These are phyloP conservation scores for Nicotiana otophora DNA, from an alignment of 257 asterid species.

Conservation along the genomic window DNA sequence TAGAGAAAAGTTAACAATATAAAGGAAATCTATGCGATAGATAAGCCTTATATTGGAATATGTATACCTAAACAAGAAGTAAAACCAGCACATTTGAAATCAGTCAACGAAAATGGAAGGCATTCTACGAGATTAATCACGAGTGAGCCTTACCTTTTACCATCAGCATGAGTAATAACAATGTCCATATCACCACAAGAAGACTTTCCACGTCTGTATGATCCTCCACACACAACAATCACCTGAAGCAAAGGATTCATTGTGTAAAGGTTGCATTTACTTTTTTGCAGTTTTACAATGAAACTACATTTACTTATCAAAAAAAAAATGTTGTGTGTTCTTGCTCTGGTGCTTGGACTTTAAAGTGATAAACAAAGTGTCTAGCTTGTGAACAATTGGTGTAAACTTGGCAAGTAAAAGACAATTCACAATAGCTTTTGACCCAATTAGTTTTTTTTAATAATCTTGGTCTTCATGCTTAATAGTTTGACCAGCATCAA, in stretches of 20 bases:
- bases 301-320: background rate
- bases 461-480: background rate
- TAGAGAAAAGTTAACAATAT: background rate
- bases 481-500: background rate
- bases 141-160: slow-evolving; percentile 47
- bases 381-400: background rate
- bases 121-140: background rate
- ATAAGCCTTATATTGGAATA: background rate
- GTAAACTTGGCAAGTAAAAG: background rate
- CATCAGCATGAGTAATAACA: slow-evolving; percentile 87
- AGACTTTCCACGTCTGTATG: slow-evolving; percentile 90
- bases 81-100: background rate
- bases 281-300: background rate
- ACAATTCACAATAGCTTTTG: background rate
- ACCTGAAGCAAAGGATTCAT: slow-evolving; percentile 40
- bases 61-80: background rate
- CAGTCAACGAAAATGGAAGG: background rate
- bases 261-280: background rate
- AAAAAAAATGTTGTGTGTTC: background rate
- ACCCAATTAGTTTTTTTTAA: background rate
- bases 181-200: slow-evolving; percentile 95
- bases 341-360: background rate
- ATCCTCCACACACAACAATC: slow-evolving; percentile 81
- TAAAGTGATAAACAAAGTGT: background rate
- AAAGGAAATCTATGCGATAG: background rate